Percentiles rank a stretch among this genome's conserved stretches.
Conservation (phyloP, 1,139 yeast species). For the Torulaspora globosa region DNA sequence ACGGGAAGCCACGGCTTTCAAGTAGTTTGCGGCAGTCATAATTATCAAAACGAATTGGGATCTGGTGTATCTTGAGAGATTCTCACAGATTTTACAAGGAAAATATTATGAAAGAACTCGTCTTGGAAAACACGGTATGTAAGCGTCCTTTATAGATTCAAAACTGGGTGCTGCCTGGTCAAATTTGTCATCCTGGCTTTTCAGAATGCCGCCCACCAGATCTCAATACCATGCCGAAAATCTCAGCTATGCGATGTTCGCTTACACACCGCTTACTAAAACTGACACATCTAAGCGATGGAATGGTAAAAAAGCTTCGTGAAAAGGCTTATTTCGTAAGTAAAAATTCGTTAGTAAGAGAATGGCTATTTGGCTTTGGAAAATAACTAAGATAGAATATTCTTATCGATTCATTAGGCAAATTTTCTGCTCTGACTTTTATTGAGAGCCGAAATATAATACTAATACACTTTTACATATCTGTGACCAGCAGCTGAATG, state of each 20-base stretch:
- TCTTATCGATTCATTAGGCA: background rate
- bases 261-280: background rate
- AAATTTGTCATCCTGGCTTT: background rate
- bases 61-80: background rate
- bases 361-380: too few relatives aligned
- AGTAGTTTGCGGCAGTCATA: constrained; percentile 29
- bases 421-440: background rate
- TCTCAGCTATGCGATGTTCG: background rate
- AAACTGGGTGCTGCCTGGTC: background rate
- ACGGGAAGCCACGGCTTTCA: constrained; percentile 38
- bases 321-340: background rate
- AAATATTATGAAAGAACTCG: background rate
- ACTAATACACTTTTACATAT: constrained; percentile 3
- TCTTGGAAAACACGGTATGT: background rate
- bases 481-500: constrained; percentile 4
- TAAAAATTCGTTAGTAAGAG: too few relatives aligned
- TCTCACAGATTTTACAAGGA: background rate
- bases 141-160: background rate
- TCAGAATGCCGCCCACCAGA: background rate
- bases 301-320: background rate
- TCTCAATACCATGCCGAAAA: background rate
- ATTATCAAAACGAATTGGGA: background rate
- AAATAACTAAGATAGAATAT: background rate
- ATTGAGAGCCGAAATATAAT: constrained; percentile 4
- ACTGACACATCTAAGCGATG: background rate